phyloP scores from a whole-genome alignment of 129 eudicot species.

The Glebionis coronaria region DNA sequence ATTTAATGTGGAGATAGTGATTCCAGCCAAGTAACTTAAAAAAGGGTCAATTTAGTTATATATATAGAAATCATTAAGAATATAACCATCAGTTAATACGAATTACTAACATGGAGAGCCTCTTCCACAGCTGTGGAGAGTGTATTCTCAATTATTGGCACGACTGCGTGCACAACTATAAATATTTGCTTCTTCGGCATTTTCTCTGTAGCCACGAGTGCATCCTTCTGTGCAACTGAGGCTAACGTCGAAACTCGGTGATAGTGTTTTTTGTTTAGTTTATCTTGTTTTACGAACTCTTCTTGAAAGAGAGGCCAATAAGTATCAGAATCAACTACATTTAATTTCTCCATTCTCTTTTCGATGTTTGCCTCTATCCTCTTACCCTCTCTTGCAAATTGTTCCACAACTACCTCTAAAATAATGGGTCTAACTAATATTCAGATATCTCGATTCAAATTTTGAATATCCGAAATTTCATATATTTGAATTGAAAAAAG shows the following conservation, averaged over 20 bases:
- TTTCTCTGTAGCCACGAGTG: conserved; percentile 58
- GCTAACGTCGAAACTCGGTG: conserved; percentile 56
- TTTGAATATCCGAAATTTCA: no score
- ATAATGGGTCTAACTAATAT: no score
- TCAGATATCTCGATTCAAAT: no score
- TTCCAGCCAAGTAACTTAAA: background rate
- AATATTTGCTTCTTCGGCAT: conserved; percentile 68
- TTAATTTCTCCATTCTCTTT: conserved; percentile 64
- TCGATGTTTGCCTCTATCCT: conserved; percentile 82
- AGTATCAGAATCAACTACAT: conserved; percentile 65
- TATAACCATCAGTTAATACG: no score
- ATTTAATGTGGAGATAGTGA: background rate
- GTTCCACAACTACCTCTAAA: conserved; percentile 40
- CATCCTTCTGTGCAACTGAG: conserved; percentile 65
- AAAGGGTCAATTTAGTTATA: background rate
- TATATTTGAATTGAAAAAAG: no score
- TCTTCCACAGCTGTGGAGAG: no score
- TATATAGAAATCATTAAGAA: no score
- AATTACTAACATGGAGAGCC: no score
- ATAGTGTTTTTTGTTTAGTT: conserved; percentile 53
- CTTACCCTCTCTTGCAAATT: conserved; percentile 74
- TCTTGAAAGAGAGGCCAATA: conserved; percentile 82
- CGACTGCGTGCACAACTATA: no score
- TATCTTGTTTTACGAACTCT: conserved; percentile 73
- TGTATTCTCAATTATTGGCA: no score